Conservation (phyloP, 768 basidiomycete species). For the Leccinum boreale region DNA sequence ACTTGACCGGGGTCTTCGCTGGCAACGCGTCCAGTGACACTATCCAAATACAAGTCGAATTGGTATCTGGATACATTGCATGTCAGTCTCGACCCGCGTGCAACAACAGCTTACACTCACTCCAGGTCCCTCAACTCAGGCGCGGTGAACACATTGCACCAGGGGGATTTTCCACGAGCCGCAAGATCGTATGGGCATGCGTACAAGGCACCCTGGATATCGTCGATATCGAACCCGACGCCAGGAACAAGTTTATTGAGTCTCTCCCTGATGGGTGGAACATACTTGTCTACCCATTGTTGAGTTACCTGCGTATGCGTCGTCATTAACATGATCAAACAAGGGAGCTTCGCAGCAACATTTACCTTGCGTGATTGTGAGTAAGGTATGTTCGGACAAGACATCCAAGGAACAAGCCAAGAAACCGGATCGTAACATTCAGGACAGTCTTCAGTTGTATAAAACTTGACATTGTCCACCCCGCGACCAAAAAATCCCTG, state of each 20-base stretch:
- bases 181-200: constrained; percentile 43
- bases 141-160: constrained; percentile 38
- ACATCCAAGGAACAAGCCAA: constrained; percentile 40
- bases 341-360: not conserved
- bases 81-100: not conserved
- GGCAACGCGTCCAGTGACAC: constrained; percentile 31
- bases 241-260: constrained; percentile 35
- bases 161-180: constrained; percentile 33
- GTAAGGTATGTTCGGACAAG: constrained; percentile 24
- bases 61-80: constrained; percentile 29
- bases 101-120: constrained; percentile 18
- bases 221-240: constrained; percentile 28
- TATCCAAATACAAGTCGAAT: constrained; percentile 34
- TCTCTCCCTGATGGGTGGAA: constrained; percentile 35
- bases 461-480: constrained; percentile 22
- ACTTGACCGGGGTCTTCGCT: constrained; percentile 30
- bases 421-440: constrained; percentile 26
- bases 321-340: not conserved
- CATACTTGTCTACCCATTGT: constrained; percentile 34
- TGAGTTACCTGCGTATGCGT: constrained; percentile 3
- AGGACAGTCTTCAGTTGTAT: constrained; percentile 31
- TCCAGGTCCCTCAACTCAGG: constrained; percentile 36
- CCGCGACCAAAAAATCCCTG: constrained; percentile 37
- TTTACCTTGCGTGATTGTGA: not conserved
- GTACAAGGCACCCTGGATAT: constrained; percentile 39